phyloP scores from a whole-genome alignment of 805 yeast species.

The Sugiyamaella smithiae region DNA sequence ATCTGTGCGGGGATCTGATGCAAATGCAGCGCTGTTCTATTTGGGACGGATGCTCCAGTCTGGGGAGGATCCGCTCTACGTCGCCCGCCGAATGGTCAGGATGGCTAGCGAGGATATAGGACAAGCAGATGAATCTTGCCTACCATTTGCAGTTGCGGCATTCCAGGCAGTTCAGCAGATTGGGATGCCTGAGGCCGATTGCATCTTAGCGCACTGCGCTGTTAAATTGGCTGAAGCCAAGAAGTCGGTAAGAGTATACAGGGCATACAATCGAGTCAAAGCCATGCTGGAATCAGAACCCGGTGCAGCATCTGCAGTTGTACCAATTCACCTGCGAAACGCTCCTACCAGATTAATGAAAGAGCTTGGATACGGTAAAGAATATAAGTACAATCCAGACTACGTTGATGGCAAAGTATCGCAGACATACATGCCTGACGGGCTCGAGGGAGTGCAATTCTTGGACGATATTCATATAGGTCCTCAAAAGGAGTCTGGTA shows the following conservation, averaged over 20 bases:
- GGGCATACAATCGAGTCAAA: conserved; percentile 73
- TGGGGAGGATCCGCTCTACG: conserved; percentile 90
- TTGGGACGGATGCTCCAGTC: conserved; percentile 84
- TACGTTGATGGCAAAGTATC: conserved; percentile 66
- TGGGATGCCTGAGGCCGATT: conserved; percentile 93
- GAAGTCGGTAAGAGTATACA: conserved; percentile 81
- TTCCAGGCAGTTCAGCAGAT: conserved; percentile 84
- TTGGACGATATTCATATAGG: conserved; percentile 44
- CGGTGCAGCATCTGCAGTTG: conserved; percentile 56
- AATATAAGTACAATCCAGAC: conserved; percentile 87
- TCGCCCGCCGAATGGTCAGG: conserved; percentile 86
- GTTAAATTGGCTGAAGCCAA: conserved; percentile 83
- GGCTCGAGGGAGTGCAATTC: conserved; percentile 47
- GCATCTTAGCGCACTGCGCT: conserved; percentile 87
- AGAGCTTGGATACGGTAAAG: conserved; percentile 79
- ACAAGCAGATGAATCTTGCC: conserved; percentile 70
- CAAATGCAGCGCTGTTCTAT: conserved; percentile 87
- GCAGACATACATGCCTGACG: conserved; percentile 69
- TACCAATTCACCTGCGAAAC: conserved; percentile 73
- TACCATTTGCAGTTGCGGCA: conserved; percentile 84
- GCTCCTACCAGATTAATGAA: conserved; percentile 93
- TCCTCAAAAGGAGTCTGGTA: conserved; percentile 7
- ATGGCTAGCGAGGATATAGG: conserved; percentile 97
- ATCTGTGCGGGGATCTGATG: conserved; percentile 82
- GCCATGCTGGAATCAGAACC: conserved; percentile 55